Evolutionary conservation across 306 rosid genomes (phyloP).

Genomic region (Quercus rubra): DNA sequence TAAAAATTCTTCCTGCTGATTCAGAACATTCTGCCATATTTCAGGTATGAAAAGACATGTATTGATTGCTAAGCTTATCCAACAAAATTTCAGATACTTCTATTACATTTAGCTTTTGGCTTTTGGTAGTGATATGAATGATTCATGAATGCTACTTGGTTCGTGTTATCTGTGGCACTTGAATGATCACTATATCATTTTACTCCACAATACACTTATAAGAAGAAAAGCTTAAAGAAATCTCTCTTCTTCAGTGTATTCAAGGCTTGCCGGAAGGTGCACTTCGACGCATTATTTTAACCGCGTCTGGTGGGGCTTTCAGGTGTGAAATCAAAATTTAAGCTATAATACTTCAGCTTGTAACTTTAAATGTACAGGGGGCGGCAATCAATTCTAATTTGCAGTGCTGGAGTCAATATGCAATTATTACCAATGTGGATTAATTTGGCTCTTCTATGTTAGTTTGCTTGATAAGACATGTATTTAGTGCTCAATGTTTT

Average conservation of each 20-base stretch:
- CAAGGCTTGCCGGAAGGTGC: slow-evolving; percentile 93
- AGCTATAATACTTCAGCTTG: slow-evolving; percentile 3
- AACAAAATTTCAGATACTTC: slow-evolving; percentile 9
- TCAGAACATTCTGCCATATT: slow-evolving; percentile 98
- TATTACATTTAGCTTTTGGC: neutral
- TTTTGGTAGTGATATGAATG: neutral
- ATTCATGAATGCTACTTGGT: neutral
- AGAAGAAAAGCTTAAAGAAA: slow-evolving; percentile 28
- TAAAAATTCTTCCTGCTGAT: slow-evolving; percentile 98
- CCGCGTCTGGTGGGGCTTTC: slow-evolving; percentile 98
- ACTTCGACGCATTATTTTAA: slow-evolving; percentile 79
- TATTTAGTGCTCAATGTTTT: neutral
- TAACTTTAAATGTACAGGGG: slow-evolving; percentile 4
- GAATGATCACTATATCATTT: slow-evolving; percentile 7
- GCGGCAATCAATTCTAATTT: neutral
- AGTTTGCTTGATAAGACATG: neutral
- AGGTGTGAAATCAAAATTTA: slow-evolving; percentile 45
- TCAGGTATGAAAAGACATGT: slow-evolving; percentile 54
- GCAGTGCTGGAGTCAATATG: slow-evolving; percentile 4
- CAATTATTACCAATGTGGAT: neutral
- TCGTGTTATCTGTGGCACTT: neutral
- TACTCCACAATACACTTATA: neutral
- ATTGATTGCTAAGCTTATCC: neutral
- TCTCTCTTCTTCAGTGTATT: slow-evolving; percentile 67
- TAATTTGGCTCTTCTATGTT: neutral